A percentile compares a stretch with the other conserved stretches of the same genome.
These are phyloP conservation scores for Rosa chinensis DNA, from an alignment of 306 rosid species.

Conservation along the genomic window DNA sequence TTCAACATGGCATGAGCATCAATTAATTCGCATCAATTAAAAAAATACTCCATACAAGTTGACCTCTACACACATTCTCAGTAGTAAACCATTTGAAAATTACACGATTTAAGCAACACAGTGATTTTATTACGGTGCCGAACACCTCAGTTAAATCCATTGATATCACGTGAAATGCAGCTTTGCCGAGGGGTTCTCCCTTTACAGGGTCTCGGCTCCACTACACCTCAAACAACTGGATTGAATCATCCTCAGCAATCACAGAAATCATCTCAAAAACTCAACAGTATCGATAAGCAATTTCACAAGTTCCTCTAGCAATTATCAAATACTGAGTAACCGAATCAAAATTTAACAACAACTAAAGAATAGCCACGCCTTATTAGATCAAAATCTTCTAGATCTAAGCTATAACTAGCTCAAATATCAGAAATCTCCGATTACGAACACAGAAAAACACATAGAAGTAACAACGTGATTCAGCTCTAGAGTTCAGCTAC, in stretches of 20 bases:
- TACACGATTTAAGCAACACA: neutral
- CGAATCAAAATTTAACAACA: neutral
- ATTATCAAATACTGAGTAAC: neutral
- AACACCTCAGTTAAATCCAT: slow-evolving; percentile 50
- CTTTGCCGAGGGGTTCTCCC: slow-evolving; percentile 81
- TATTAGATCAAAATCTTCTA: neutral
- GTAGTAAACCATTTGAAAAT: neutral
- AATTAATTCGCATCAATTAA: neutral
- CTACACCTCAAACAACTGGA: slow-evolving; percentile 52
- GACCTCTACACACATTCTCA: neutral
- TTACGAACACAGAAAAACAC: neutral
- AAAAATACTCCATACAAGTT: neutral
- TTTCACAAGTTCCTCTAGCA: neutral
- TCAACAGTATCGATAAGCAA: neutral
- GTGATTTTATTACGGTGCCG: neutral
- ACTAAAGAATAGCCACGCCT: neutral
- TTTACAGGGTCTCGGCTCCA: slow-evolving; percentile 59
- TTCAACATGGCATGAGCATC: neutral
- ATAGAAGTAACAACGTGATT: too few relatives aligned
- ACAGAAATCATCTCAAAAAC: neutral
- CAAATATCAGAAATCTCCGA: neutral
- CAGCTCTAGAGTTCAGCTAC: neutral
- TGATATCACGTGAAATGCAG: slow-evolving; percentile 43
- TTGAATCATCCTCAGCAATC: slow-evolving; percentile 12
- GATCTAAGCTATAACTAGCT: neutral